Conservation (phyloP, 2,329 filamentous ascomycete genomes). For the Fusarium albidum region DNA sequence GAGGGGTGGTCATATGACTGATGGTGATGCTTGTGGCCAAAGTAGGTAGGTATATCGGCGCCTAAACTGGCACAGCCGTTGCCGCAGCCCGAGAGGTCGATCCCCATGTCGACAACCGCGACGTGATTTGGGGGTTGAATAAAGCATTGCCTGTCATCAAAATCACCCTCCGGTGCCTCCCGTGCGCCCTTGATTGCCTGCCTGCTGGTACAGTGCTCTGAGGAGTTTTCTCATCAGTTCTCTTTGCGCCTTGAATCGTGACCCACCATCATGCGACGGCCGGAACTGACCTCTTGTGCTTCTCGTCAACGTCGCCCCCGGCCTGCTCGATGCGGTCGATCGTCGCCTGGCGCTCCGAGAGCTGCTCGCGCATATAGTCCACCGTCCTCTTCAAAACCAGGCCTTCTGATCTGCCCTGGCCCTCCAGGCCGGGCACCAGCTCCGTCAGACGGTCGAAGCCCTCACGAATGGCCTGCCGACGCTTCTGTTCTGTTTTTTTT, state of each 20-base stretch:
- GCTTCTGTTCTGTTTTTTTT: conserved; percentile 55
- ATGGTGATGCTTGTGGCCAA: neutral
- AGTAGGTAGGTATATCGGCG: neutral
- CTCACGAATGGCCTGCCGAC: conserved; percentile 73
- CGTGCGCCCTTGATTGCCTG: conserved; percentile 21
- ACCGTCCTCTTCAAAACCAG: conserved; percentile 79
- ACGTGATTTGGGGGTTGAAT: neutral
- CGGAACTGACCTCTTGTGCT: conserved; percentile 51
- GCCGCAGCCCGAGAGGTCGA: neutral
- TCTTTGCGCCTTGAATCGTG: neutral
- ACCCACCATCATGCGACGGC: conserved; percentile 8
- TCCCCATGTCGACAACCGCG: neutral
- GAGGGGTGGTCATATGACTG: neutral
- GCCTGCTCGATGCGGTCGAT: conserved; percentile 66
- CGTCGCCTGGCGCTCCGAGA: conserved; percentile 65
- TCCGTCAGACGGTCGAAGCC: conserved; percentile 84
- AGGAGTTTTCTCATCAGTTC: conserved; percentile 18
- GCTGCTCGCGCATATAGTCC: conserved; percentile 68
- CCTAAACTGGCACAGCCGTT: neutral
- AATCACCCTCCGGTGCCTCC: conserved; percentile 29
- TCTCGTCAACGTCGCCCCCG: conserved; percentile 63
- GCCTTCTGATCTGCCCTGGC: conserved; percentile 85
- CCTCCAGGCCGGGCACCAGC: conserved; percentile 82
- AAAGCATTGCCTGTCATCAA: neutral
- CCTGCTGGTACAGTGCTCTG: conserved; percentile 35